These are phyloP conservation scores for Hypoxylon sp. DNA, from an alignment of 2,329 filamentous ascomycete genomes.

Conservation along the genomic window DNA sequence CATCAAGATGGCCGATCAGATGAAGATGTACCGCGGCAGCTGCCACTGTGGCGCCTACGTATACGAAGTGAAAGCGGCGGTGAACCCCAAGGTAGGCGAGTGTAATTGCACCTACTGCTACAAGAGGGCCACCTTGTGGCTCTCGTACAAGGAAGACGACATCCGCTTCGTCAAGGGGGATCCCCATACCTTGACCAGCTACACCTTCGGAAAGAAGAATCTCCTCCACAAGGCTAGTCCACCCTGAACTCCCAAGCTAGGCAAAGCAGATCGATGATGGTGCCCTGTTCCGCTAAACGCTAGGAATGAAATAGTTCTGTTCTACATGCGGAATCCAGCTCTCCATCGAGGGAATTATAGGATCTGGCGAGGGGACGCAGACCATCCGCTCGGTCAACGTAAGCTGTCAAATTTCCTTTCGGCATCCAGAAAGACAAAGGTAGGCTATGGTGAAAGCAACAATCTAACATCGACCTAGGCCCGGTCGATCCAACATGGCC, in stretches of 20 bases:
- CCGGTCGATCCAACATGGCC: conserved; percentile 50
- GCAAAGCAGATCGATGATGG: not conserved
- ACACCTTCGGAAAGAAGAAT: conserved; percentile 52
- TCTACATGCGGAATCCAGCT: conserved; percentile 57
- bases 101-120: conserved; percentile 75
- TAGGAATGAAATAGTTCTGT: conserved; percentile 55
- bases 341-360: conserved; percentile 40
- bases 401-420: conserved; percentile 26
- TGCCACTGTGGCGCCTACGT: conserved; percentile 65
- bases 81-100: conserved; percentile 62
- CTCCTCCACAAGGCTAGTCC: conserved; percentile 54
- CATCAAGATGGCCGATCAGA: conserved; percentile 36
- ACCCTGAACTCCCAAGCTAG: not conserved
- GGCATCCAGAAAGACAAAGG: not conserved
- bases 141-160: conserved; percentile 40
- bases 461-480: conserved; percentile 44
- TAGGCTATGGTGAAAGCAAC: not conserved
- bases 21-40: conserved; percentile 61
- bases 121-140: conserved; percentile 56
- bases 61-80: conserved; percentile 60
- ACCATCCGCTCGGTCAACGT: conserved; percentile 54
- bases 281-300: conserved; percentile 8
- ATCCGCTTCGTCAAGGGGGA: conserved; percentile 58
- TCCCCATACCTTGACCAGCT: conserved; percentile 51
- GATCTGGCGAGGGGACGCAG: conserved; percentile 40